These are phyloP conservation scores for Rhodotorula mucilaginosa DNA, from an alignment of 1,284 basidiomycete genomes.

Conservation along the genomic window DNA sequence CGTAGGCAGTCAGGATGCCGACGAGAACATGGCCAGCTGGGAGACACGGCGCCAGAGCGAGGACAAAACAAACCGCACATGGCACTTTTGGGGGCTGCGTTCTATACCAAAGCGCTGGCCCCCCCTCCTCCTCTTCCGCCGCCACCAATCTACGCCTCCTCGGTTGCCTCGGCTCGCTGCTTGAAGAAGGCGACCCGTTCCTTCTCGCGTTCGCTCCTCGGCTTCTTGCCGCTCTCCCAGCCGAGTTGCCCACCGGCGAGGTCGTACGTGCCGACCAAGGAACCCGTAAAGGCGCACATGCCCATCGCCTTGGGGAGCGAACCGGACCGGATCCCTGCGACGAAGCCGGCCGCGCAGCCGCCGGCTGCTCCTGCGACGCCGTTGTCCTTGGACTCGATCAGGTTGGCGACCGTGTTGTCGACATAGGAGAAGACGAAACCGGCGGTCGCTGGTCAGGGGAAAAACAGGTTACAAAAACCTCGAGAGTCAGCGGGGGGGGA, in stretches of 20 bases:
- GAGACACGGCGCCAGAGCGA: too few species aligned
- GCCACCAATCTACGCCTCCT: background rate
- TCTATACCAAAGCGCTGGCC: too few species aligned
- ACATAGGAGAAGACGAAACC: slow-evolving; percentile 35
- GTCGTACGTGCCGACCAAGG: slow-evolving; percentile 39
- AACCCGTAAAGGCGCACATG: slow-evolving; percentile 40
- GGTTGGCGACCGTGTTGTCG: slow-evolving; percentile 39
- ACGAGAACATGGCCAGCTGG: too few species aligned
- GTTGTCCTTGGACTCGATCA: slow-evolving; percentile 25
- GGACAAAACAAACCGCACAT: too few species aligned
- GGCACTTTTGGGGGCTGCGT: too few species aligned
- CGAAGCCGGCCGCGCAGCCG: slow-evolving; percentile 40
- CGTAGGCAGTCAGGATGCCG: too few species aligned
- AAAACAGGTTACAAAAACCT: background rate
- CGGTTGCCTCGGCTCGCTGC: slow-evolving; percentile 28
- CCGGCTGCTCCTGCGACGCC: slow-evolving; percentile 39
- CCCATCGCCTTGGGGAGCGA: slow-evolving; percentile 37
- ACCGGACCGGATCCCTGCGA: slow-evolving; percentile 35
- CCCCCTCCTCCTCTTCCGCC: too few species aligned
- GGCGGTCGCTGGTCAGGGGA: slow-evolving; percentile 26
- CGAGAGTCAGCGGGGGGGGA: background rate
- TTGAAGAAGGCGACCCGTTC: slow-evolving; percentile 38
- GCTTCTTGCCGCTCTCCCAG: slow-evolving; percentile 31
- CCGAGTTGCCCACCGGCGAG: slow-evolving; percentile 38
- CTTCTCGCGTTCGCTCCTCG: slow-evolving; percentile 30